Percentiles rank a stretch among this genome's conserved stretches.
phyloP scores from a whole-genome alignment of 768 basidiomycete species.

The Daedalea quercina region DNA sequence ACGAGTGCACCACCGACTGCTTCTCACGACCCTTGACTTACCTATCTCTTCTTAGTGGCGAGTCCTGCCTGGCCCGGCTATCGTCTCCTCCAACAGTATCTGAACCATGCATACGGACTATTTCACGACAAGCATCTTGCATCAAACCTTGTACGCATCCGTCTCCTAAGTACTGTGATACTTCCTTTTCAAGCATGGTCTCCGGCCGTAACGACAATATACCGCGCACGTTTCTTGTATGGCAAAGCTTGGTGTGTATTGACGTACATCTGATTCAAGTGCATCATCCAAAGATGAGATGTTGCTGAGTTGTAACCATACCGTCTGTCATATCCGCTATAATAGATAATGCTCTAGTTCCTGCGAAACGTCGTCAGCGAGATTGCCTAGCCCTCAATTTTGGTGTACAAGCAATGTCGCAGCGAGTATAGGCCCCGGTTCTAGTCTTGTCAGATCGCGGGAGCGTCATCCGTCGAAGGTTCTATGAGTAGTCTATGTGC shows the following conservation, averaged over 20 bases:
- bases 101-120: not conserved
- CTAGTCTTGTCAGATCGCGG: too few relatives aligned
- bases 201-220: not conserved
- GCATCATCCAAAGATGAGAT: too few relatives aligned
- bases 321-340: not conserved
- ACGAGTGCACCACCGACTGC: constrained; percentile 7
- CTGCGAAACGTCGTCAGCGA: not conserved
- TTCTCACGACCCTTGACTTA: not conserved
- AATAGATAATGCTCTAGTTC: constrained; percentile 3
- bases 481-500: too few relatives aligned
- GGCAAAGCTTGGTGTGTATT: not conserved
- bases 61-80: constrained; percentile 29
- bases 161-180: not conserved
- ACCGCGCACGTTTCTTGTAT: not conserved
- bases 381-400: too few relatives aligned
- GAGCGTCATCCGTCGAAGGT: too few relatives aligned
- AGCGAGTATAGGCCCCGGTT: too few relatives aligned
- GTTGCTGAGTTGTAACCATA: not conserved
- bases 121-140: not conserved
- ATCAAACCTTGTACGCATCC: not conserved
- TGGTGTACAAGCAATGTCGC: too few relatives aligned
- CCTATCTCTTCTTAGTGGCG: constrained; percentile 21
- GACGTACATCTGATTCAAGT: not conserved
- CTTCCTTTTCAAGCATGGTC: not conserved
- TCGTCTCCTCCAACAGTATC: constrained; percentile 16